Percentiles rank a stretch among this genome's conserved stretches.
phyloP scores from a whole-genome alignment of 2,329 filamentous ascomycete species.

The Eurotiales sp. region DNA sequence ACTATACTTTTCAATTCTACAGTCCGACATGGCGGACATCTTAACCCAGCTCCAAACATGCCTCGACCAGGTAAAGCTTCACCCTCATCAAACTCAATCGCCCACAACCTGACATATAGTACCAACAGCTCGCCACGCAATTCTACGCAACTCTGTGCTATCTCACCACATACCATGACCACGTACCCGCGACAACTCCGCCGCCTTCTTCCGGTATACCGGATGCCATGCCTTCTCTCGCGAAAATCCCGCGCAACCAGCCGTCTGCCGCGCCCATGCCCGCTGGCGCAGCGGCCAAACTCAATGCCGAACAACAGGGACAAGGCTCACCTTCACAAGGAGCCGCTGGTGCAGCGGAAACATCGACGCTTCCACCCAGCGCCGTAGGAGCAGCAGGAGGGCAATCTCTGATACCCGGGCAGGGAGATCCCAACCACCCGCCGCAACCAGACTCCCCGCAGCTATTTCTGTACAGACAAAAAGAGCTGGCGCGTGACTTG shows the following conservation, averaged over 20 bases:
- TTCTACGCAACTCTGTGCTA: slow-evolving; percentile 51
- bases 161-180: slow-evolving; percentile 45
- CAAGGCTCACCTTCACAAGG: slow-evolving; percentile 8
- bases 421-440: slow-evolving; percentile 27
- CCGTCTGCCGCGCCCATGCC: slow-evolving; percentile 32
- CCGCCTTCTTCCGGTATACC: slow-evolving; percentile 22
- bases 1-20: background rate
- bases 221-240: slow-evolving; percentile 34
- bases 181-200: slow-evolving; percentile 34
- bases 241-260: slow-evolving; percentile 40
- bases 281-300: slow-evolving; percentile 18
- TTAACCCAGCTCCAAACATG: slow-evolving; percentile 50
- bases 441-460: slow-evolving; percentile 39
- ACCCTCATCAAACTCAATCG: background rate
- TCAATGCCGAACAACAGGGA: slow-evolving; percentile 16
- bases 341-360: slow-evolving; percentile 3
- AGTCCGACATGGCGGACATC: slow-evolving; percentile 40
- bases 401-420: slow-evolving; percentile 22
- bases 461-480: slow-evolving; percentile 42
- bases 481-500: slow-evolving; percentile 47
- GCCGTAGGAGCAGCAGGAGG: slow-evolving; percentile 12
- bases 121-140: slow-evolving; percentile 44
- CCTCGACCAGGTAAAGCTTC: slow-evolving; percentile 41
- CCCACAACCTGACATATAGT: background rate
- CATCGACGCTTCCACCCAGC: slow-evolving; percentile 17